Base-by-base conservation (phyloP, 129 eudicot species). In the Chrysanthemum makinoi region DNA sequence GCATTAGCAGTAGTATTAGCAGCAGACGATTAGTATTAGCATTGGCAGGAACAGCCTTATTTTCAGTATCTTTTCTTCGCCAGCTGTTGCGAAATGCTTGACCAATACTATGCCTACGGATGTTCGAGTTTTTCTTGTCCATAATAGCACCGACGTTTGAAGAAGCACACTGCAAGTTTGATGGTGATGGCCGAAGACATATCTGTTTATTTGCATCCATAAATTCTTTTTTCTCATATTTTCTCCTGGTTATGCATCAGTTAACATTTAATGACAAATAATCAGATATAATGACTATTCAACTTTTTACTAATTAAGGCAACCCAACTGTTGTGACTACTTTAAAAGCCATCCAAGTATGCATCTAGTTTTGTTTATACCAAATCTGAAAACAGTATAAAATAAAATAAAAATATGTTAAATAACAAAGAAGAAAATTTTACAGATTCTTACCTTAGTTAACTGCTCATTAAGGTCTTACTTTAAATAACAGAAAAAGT, bases 41-140 rank as follows among this genome's bases (percentile, higher is more conserved):
- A 64, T 24, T 9, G n/a, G 53, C 24, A 64, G 15, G 5, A 39
- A 14, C 51, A 24, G 72, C 20, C 83, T 78, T 87, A 20, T 69
- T 74, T 49, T 85, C 98, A 53, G 75, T 47, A 12, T 83, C 83
- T 56, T 83, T 86, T 64, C 76, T 87, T 54, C 81, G 88, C 98
- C 96, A 86, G 81, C 88, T 87, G 63, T 85, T 83, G 2, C 96
- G 90, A 78, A 93, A 85, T 8, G 87, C 95, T 1, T 77, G 85
- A 19, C 92, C 95, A 9, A 89, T 53, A 49, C 86, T 86, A 15
- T 86, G 86, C 56, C 69, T 78, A 6, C 86, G 91, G 55, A 66
- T 61, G 58, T 72, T 82, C 1, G 78, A 54, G 50, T 89, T 79
- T 73, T 93, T 93, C 52, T 93, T 89, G 47, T 56, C 72, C 68